Evolutionary conservation across 805 yeast genomes (phyloP).

Genomic region (Sporopachydermia lactativora): DNA sequence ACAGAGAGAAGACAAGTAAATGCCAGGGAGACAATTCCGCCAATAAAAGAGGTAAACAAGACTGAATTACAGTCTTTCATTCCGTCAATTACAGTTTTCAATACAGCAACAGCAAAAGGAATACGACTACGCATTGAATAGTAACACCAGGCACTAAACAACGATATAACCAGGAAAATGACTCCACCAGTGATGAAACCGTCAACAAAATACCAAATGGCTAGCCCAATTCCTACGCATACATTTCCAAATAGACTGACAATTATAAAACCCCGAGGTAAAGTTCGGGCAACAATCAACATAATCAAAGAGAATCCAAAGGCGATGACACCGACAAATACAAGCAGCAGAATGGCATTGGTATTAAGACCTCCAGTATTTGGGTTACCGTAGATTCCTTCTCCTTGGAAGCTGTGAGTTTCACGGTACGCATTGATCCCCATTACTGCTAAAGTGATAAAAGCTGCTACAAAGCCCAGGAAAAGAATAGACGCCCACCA

Average conservation of each 20-base stretch:
- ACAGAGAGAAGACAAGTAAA: conserved; percentile 54
- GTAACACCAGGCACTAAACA: conserved; percentile 52
- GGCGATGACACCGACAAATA: conserved; percentile 47
- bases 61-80: conserved; percentile 63
- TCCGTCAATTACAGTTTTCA: conserved; percentile 63
- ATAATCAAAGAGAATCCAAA: conserved; percentile 43
- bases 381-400: conserved; percentile 40
- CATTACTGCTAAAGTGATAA: conserved; percentile 54
- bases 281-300: conserved; percentile 44
- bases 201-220: conserved; percentile 55
- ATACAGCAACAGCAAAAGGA: conserved; percentile 58
- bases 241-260: conserved; percentile 57
- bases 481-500: conserved; percentile 48
- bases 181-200: conserved; percentile 71
- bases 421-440: conserved; percentile 49
- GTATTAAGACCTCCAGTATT: conserved; percentile 56
- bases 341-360: conserved; percentile 57
- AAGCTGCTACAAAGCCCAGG: conserved; percentile 25
- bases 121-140: conserved; percentile 60
- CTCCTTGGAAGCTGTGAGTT: conserved; percentile 42
- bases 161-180: conserved; percentile 53
- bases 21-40: conserved; percentile 42
- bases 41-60: conserved; percentile 42
- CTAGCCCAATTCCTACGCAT: conserved; percentile 56
- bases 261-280: conserved; percentile 54